Evolutionary conservation across 768 basidiomycete species (phyloP), one percentile per base, ranked within the genome.

Genomic region (Polyporus arcularius): DNA sequence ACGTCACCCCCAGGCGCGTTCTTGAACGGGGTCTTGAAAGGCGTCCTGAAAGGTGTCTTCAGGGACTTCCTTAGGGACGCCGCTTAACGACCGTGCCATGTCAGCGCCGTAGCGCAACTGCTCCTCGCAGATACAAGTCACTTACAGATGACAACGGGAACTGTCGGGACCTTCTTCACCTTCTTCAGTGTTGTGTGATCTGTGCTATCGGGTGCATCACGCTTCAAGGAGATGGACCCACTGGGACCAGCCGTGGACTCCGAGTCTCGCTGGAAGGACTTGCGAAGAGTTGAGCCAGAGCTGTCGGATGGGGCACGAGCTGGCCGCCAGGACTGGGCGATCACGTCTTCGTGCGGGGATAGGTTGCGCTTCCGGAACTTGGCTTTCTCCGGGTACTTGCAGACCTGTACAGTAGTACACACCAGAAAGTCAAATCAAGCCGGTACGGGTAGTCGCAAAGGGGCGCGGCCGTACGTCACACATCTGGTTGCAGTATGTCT

Each of bases 361-460:
- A 92, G 77, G n/a, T 79, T 80, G 28, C 64, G 68, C 57, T 82
- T 80, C 30, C 80, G 79, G 3, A 70, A 74, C 53, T 71, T 78
- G 0, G 84, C 82, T 74, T 87, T 92, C 26, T 86, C 86, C 0
- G 90, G 88, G 63, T 85, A 85, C 73, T 89, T 91, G 75, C 92
- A 94, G 3, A 92, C 80, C 92, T 93, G 56, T 14, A 49, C 4
- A 46, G 32, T 10, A 38, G 21, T n/a, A 38, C 49, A 39, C 2
- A 26, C 21, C 21, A 26, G 21, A 26, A 16, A 21, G 11, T 21
- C 18, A n/a, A 5, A 7, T 18, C 1, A 28, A 7, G 31, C 21
- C 10, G 11, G 11, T n/a, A 26, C 47, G 21, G 26, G 28, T 30
- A 30, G 54, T 39, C 32, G 50, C n/a, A 40, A 50, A 15, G 21